phyloP scores from a whole-genome alignment of 1,139 yeast species.

The Suhomyces yuchorum region DNA sequence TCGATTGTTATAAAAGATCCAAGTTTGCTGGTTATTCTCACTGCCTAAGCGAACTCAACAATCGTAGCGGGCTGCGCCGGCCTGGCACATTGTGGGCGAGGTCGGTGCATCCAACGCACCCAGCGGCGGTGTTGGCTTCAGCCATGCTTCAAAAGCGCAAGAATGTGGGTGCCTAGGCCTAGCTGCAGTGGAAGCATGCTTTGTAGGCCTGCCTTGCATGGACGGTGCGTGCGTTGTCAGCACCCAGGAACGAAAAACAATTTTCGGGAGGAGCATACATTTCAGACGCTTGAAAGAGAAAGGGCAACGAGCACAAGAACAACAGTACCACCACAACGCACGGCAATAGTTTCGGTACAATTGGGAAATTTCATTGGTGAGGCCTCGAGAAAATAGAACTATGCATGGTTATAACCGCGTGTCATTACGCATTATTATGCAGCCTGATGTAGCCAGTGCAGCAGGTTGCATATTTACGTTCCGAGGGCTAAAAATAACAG shows the following conservation, averaged over 20 bases:
- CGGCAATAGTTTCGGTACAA: slow-evolving; percentile 2
- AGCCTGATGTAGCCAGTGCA: slow-evolving; percentile 5
- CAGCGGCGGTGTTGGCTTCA: not conserved
- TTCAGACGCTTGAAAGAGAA: too few relatives aligned
- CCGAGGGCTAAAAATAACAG: not conserved
- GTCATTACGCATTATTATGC: slow-evolving; percentile 4
- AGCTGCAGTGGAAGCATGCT: not conserved
- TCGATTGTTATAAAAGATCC: not conserved
- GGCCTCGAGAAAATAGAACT: slow-evolving; percentile 10
- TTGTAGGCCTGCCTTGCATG: not conserved
- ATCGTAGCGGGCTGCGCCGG: not conserved
- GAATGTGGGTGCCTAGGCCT: too few relatives aligned
- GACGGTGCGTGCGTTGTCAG: not conserved
- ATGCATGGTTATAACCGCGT: not conserved
- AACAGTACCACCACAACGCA: not conserved
- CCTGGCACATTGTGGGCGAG: not conserved
- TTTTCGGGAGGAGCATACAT: too few relatives aligned
- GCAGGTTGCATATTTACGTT: not conserved
- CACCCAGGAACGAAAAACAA: not conserved
- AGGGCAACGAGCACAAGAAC: not conserved
- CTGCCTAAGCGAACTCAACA: slow-evolving; percentile 1
- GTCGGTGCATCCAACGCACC: not conserved
- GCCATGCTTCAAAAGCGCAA: too few relatives aligned
- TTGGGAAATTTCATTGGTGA: slow-evolving; percentile 3
- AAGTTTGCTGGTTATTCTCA: slow-evolving; percentile 3